Evolutionary conservation across 2,329 filamentous ascomycete genomes (phyloP).

Genomic region (Colletotrichum tanaceti): DNA sequence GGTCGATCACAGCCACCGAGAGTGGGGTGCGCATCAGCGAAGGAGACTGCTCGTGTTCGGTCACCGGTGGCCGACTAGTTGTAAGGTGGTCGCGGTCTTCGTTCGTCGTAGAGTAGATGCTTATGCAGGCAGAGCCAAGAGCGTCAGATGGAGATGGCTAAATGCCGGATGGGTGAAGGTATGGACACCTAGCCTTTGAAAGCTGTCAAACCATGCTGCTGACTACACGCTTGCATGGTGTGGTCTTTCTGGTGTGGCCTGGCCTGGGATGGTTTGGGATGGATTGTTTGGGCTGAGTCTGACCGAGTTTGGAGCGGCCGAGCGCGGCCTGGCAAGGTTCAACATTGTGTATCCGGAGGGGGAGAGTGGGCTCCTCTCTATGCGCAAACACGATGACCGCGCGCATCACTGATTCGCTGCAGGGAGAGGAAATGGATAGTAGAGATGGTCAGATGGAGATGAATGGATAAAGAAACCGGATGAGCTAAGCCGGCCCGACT

Average conservation of each 20-base stretch:
- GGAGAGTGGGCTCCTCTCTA: background rate
- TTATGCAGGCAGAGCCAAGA: background rate
- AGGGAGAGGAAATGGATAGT: background rate
- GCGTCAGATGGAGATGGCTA: background rate
- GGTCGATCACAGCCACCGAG: constrained; percentile 9
- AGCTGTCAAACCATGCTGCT: background rate
- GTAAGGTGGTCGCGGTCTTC: background rate
- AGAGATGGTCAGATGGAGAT: background rate
- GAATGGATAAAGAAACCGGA: background rate
- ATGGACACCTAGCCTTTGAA: too few species aligned
- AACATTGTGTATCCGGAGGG: background rate
- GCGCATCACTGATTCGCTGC: background rate
- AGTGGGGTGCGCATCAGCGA: background rate
- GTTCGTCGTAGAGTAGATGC: background rate
- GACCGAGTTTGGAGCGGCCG: constrained; percentile 8
- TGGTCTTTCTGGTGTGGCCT: constrained; percentile 11
- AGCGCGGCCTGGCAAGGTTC: constrained; percentile 24
- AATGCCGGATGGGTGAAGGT: background rate
- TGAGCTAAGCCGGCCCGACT: background rate
- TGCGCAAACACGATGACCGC: background rate
- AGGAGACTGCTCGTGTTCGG: background rate
- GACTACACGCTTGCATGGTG: background rate
- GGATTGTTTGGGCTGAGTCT: background rate
- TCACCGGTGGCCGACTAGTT: background rate
- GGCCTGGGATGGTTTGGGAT: background rate